Conservation (phyloP, 139 green algal genomes). For the Micromonas pusilla region DNA sequence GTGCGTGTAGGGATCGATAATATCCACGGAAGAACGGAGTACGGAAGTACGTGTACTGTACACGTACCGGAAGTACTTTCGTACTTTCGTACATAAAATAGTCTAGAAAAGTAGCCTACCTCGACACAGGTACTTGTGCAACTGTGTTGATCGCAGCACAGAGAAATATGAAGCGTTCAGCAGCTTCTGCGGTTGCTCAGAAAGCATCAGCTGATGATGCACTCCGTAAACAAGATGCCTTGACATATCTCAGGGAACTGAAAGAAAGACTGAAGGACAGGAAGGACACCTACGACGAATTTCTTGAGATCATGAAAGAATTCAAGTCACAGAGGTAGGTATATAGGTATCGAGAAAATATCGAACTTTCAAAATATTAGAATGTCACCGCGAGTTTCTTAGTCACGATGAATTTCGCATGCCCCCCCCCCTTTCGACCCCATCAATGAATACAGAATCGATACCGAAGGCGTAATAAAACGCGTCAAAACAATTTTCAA, state of each 20-base stretch:
- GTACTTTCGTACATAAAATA: too few species aligned
- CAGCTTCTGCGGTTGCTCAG: background rate
- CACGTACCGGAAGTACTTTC: too few species aligned
- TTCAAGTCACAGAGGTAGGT: slow-evolving; percentile 87
- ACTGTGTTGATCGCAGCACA: too few species aligned
- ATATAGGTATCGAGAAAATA: background rate
- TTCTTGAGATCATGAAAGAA: slow-evolving; percentile 99
- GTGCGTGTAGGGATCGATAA: too few species aligned
- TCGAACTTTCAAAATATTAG: background rate
- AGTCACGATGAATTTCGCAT: background rate
- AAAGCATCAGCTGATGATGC: background rate
- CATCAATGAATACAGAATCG: slow-evolving; percentile 64
- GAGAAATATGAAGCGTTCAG: background rate
- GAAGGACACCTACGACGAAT: slow-evolving; percentile 83
- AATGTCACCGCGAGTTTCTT: background rate
- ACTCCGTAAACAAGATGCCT: slow-evolving; percentile 47
- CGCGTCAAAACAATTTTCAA: slow-evolving; percentile 92
- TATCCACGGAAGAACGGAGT: too few species aligned
- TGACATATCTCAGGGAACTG: slow-evolving; percentile 76
- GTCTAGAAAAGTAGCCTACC: too few species aligned
- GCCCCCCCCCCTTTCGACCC: background rate
- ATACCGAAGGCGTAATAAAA: slow-evolving; percentile 89
- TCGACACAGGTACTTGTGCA: too few species aligned
- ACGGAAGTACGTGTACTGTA: too few species aligned
- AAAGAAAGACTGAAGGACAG: slow-evolving; percentile 72